A percentile compares a stretch with the other conserved stretches of the same genome.
These are phyloP conservation scores for Allium sativum DNA, from an alignment of 106 monocot species.

Conservation along the genomic window DNA sequence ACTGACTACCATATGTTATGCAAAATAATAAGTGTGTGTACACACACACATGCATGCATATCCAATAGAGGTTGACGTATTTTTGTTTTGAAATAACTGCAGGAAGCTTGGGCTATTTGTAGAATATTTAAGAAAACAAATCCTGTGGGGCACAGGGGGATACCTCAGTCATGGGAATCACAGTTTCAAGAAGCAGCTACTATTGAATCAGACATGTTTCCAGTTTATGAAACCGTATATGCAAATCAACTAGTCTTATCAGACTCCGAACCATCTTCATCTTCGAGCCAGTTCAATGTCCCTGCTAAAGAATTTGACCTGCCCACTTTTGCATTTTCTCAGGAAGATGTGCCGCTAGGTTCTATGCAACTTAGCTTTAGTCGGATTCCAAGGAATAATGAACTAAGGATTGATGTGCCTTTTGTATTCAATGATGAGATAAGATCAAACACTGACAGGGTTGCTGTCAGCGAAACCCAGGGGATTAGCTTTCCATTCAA, in stretches of 20 bases:
- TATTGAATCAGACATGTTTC: slow-evolving; percentile 12
- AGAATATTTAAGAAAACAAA: slow-evolving; percentile 56
- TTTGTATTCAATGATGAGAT: neutral
- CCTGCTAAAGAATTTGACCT: neutral
- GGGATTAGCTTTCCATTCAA: neutral
- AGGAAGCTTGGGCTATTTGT: slow-evolving; percentile 68
- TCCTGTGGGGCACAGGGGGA: slow-evolving; percentile 31
- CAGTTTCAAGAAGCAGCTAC: slow-evolving; percentile 3
- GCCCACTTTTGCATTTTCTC: neutral
- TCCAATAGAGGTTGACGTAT: too few species aligned
- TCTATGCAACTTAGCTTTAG: neutral
- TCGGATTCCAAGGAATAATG: neutral
- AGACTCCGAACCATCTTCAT: too few species aligned
- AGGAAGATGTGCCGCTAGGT: neutral
- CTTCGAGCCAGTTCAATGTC: too few species aligned
- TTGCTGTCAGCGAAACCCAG: neutral
- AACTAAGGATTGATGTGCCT: neutral
- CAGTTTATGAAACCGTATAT: neutral
- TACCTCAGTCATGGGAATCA: slow-evolving; percentile 39
- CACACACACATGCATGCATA: too few species aligned
- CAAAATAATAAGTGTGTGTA: too few species aligned
- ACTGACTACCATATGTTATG: too few species aligned
- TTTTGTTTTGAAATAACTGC: neutral
- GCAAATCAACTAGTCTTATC: neutral
- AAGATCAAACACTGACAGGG: neutral